Evolutionary conservation across 2,329 filamentous ascomycete species (phyloP), one percentile per base, ranked within the genome.

Genomic region (Cordyceps militaris): DNA sequence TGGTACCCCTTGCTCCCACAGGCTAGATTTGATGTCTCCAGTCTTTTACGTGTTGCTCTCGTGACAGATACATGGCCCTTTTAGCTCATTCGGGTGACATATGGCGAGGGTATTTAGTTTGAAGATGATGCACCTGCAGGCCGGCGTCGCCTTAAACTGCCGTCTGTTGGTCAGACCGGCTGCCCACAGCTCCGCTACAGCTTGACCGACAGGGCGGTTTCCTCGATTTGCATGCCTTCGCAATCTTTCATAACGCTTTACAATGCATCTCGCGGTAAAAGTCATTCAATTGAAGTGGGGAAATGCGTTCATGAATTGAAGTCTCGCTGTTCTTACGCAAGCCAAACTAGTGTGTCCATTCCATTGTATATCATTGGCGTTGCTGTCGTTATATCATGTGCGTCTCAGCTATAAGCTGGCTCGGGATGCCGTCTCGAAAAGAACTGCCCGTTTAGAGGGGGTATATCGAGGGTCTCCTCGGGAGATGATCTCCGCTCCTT

Each of bases 341-440:
- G 28, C 14, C n/a, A 43, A 56, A 34, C 34, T 50, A 48, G 8
- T 40, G 4, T 32, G 32, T 42, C 46, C 34, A 24, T 43, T 50
- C 42, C 36, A 42, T 56, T 24, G 26, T 47, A 50, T 48, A 56
- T 49, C 46, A 50, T 49, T 7, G 24, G 16, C 30, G 24, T 56
- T 28, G 19, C 26, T 56, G 46, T 56, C 54, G 28, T 56, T 10
- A 57, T 42, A n/a, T 57, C 55, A 24, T 57, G 13, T 48, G 26
- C n/a, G 10, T 38, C 52, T 61, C 58, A 71, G 43, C 61, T 62
- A 36, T 71, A 72, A 19, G 67, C 65, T 23, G 72, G 64, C 44
- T 71, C 73, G 13, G 73, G 69, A 60, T 77, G 75, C 60, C 71
- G 68, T 62, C 75, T 66, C 34, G 48, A 53, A 10, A 70, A 72